These are phyloP conservation scores for Neurospora sp. DNA, from an alignment of 495 filamentous ascomycete genomes.

Conservation along the genomic window DNA sequence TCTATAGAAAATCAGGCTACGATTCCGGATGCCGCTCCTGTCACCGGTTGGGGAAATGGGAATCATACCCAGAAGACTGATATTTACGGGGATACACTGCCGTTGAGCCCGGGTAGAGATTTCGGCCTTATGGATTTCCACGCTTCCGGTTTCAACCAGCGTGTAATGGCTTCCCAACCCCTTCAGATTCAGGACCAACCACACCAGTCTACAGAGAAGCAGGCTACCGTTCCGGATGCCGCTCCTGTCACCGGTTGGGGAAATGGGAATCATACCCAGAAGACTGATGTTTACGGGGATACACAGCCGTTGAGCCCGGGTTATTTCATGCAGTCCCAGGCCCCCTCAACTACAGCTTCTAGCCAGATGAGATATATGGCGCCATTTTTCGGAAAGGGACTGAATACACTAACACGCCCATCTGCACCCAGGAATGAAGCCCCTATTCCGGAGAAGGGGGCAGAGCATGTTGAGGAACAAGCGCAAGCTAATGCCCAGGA, in stretches of 20 bases:
- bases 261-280: constrained; percentile 29
- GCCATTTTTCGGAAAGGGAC: constrained; percentile 39
- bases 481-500: constrained; percentile 7
- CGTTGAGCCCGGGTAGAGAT: constrained; percentile 39
- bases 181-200: constrained; percentile 7
- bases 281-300: constrained; percentile 13
- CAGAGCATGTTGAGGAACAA: constrained; percentile 12
- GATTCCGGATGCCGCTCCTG: not conserved
- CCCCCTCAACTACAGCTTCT: constrained; percentile 36
- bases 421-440: constrained; percentile 21
- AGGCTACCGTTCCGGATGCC: not conserved
- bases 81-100: constrained; percentile 21
- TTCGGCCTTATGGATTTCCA: constrained; percentile 22
- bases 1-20: not conserved
- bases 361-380: constrained; percentile 34
- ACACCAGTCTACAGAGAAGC: not conserved
- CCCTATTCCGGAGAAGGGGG: constrained; percentile 7
- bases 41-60: constrained; percentile 27
- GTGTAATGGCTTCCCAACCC: constrained; percentile 11
- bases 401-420: constrained; percentile 35
- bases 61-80: constrained; percentile 25
- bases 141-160: constrained; percentile 9
- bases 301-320: constrained; percentile 39
- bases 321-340: constrained; percentile 36
- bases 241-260: constrained; percentile 21